Percentiles rank a stretch among this genome's conserved stretches.
These are phyloP conservation scores for Phytophthora ohioensis DNA, from an alignment of 352 stramenopile species.

Conservation along the genomic window DNA sequence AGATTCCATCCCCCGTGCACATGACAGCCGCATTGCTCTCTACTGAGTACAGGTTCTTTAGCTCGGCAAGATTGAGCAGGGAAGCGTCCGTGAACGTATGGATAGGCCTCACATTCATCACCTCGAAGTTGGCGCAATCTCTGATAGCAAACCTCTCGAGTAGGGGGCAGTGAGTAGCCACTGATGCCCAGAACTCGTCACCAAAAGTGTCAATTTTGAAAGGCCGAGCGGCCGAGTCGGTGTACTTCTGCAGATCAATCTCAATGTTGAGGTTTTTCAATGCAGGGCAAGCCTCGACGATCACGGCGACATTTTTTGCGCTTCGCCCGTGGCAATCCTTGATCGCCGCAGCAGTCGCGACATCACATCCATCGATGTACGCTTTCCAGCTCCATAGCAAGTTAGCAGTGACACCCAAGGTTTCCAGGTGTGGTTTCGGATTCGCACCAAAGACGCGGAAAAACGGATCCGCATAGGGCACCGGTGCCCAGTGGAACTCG, in stretches of 20 bases:
- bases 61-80: constrained; percentile 29
- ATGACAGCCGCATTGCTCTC: constrained; percentile 39
- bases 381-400: constrained; percentile 47
- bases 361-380: constrained; percentile 30
- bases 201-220: constrained; percentile 38
- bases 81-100: constrained; percentile 36
- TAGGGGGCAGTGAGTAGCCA: constrained; percentile 25
- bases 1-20: constrained; percentile 43
- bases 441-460: constrained; percentile 42
- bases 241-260: constrained; percentile 43
- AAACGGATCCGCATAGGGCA: constrained; percentile 42
- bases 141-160: constrained; percentile 36
- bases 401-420: constrained; percentile 32
- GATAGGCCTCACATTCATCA: constrained; percentile 33
- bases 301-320: constrained; percentile 24
- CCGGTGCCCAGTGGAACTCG: constrained; percentile 37
- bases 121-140: constrained; percentile 35
- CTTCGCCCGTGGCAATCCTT: constrained; percentile 16
- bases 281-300: constrained; percentile 34
- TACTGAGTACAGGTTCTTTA: constrained; percentile 32
- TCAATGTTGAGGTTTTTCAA: constrained; percentile 35
- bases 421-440: constrained; percentile 37
- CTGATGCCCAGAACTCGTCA: constrained; percentile 36
- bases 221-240: neutral
- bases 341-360: neutral